phyloP scores from a whole-genome alignment of 192 early-diverging fungal genomes.

The Dissophora globulifera region DNA sequence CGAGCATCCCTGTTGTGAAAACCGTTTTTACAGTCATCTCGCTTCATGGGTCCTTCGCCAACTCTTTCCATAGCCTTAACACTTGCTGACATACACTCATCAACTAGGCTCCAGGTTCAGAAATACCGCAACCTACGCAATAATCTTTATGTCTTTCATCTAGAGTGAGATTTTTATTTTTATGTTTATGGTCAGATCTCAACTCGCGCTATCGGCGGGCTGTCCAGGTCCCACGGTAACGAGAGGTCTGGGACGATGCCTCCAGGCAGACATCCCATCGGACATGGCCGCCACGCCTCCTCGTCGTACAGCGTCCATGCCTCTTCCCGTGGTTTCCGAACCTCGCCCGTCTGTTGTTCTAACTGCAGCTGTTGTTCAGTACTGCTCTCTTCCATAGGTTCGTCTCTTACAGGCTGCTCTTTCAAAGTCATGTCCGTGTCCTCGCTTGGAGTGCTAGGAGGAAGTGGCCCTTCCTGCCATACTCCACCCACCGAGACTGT shows the following conservation, averaged over 20 bases:
- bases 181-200: background rate
- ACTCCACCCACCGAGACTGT: background rate
- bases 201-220: slow-evolving; percentile 37
- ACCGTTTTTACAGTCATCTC: no score
- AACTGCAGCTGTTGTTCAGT: background rate
- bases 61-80: no score
- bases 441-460: background rate
- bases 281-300: slow-evolving; percentile 38
- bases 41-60: no score
- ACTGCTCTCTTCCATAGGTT: background rate
- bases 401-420: background rate
- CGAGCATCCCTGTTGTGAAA: no score
- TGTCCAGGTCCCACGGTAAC: slow-evolving; percentile 39
- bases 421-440: slow-evolving; percentile 6
- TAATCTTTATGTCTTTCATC: no score
- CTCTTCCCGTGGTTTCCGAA: background rate
- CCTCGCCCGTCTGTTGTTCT: no score
- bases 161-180: no score
- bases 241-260: slow-evolving; percentile 46
- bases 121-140: no score
- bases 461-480: slow-evolving; percentile 1
- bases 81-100: no score
- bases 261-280: slow-evolving; percentile 43
- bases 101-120: no score
- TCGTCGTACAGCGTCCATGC: slow-evolving; percentile 31